phyloP scores from a whole-genome alignment of 129 eudicot genomes.

The Apium graveolens region DNA sequence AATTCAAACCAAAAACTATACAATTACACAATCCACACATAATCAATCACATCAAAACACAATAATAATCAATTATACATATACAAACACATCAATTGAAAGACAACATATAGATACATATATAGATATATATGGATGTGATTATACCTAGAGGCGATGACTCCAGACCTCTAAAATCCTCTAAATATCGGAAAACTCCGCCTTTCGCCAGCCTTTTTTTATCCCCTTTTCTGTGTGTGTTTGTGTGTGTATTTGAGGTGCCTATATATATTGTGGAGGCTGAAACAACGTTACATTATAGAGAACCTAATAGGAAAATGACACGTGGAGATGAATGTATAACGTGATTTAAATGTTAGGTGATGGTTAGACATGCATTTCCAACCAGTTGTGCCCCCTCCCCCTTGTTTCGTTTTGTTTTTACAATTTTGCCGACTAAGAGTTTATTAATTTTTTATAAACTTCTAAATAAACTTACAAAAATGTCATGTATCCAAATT shows the following conservation, averaged over 20 bases:
- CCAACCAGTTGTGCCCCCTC: not conserved
- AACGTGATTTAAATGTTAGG: not conserved
- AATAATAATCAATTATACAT: too few relatives aligned
- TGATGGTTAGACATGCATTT: not conserved
- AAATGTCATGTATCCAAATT: too few relatives aligned
- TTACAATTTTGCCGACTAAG: too few relatives aligned
- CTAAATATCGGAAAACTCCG: not conserved
- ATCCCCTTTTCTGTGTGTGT: too few relatives aligned
- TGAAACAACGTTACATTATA: not conserved
- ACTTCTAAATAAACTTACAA: too few relatives aligned
- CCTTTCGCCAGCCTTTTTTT: not conserved
- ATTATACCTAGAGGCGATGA: not conserved
- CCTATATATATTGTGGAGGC: not conserved
- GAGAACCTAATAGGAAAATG: not conserved
- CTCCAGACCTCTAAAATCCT: not conserved
- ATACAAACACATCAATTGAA: not conserved
- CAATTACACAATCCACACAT: not conserved
- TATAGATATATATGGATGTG: too few relatives aligned
- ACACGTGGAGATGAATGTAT: not conserved
- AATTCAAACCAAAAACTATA: not conserved
- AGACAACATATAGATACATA: not conserved
- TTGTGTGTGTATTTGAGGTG: not conserved
- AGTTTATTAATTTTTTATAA: too few relatives aligned
- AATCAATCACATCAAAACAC: not conserved
- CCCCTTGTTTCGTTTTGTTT: too few relatives aligned